These are phyloP conservation scores for Trichoderma afroharzianum DNA, from an alignment of 2,329 filamentous ascomycete genomes.

Conservation along the genomic window DNA sequence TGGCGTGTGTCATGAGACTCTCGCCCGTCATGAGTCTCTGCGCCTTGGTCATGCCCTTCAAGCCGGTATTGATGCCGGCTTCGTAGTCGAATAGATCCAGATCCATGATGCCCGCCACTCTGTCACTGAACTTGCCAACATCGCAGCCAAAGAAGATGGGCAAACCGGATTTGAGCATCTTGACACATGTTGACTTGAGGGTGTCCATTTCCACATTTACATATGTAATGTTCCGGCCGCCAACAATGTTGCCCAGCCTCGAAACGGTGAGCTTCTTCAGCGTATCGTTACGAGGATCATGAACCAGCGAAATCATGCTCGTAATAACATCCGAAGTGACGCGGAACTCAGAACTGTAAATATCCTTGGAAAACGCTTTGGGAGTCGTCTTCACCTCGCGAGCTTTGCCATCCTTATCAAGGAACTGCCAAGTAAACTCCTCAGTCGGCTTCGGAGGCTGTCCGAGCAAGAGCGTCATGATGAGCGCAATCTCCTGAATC, in stretches of 20 bases:
- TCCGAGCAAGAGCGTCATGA: constrained; percentile 79
- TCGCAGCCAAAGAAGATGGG: constrained; percentile 89
- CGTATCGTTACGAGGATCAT: constrained; percentile 78
- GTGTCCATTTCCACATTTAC: constrained; percentile 73
- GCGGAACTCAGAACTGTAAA: constrained; percentile 57
- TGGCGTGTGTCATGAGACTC: constrained; percentile 84
- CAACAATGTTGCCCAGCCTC: constrained; percentile 76
- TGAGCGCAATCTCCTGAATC: constrained; percentile 74
- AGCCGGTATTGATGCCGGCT: constrained; percentile 73
- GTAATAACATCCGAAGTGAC: constrained; percentile 60
- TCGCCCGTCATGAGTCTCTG: constrained; percentile 71
- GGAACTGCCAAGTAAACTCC: constrained; percentile 77
- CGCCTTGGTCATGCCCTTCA: constrained; percentile 73
- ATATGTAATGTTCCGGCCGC: constrained; percentile 72
- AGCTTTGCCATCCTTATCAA: constrained; percentile 64
- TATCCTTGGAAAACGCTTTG: constrained; percentile 65
- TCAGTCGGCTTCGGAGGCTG: constrained; percentile 67
- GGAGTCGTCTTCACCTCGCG: constrained; percentile 64
- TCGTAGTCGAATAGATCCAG: constrained; percentile 72
- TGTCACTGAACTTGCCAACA: constrained; percentile 77
- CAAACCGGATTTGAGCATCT: constrained; percentile 72
- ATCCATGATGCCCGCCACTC: constrained; percentile 72
- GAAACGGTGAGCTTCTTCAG: constrained; percentile 71
- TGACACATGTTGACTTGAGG: constrained; percentile 70
- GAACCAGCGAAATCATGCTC: constrained; percentile 74